These are phyloP conservation scores for Amesomyces nigricolor DNA, from an alignment of 2,329 filamentous ascomycete genomes.

Conservation along the genomic window DNA sequence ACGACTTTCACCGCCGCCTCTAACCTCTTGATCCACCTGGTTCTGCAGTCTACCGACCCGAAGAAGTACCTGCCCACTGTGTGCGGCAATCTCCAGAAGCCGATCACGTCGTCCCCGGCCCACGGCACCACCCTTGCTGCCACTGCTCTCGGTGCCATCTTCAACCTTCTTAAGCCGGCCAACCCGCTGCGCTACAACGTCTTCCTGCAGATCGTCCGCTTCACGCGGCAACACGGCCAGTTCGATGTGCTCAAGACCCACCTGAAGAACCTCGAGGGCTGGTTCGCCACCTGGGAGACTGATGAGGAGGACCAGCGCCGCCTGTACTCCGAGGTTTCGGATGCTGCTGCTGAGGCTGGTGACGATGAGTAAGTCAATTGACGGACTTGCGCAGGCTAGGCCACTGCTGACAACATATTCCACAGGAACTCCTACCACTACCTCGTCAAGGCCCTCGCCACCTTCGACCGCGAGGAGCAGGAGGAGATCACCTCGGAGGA, in stretches of 20 bases:
- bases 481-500: constrained; percentile 54
- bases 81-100: constrained; percentile 83
- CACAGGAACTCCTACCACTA: constrained; percentile 60
- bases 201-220: constrained; percentile 79
- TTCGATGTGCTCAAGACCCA: constrained; percentile 82
- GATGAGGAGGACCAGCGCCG: constrained; percentile 78
- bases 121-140: constrained; percentile 84
- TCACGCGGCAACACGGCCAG: constrained; percentile 67
- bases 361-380: constrained; percentile 57
- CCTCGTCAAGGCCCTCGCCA: constrained; percentile 56
- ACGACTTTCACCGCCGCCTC: constrained; percentile 95
- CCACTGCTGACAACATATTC: constrained; percentile 13
- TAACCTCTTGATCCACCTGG: constrained; percentile 92
- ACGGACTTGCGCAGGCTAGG: too few species aligned
- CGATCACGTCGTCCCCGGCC: constrained; percentile 76
- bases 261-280: constrained; percentile 73
- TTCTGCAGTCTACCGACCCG: constrained; percentile 77
- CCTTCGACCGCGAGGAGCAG: constrained; percentile 52
- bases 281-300: constrained; percentile 78
- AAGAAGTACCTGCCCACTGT: constrained; percentile 82
- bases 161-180: constrained; percentile 79
- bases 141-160: constrained; percentile 87
- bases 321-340: constrained; percentile 75
- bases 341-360: constrained; percentile 70
- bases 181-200: constrained; percentile 84